Base-by-base conservation (phyloP, 192 early-diverging fungal genomes). In the Phycomyces nitens region DNA sequence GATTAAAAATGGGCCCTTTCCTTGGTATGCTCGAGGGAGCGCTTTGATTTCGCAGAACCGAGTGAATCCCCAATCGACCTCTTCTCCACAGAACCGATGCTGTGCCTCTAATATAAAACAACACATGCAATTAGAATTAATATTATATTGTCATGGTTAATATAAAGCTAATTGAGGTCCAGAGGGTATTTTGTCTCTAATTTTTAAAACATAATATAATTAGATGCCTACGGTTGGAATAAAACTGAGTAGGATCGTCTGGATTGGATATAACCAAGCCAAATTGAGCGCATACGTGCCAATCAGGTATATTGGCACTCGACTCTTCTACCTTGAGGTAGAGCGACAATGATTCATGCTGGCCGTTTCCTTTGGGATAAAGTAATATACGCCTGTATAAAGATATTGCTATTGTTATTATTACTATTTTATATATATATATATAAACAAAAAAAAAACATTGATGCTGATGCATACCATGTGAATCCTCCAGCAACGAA, bases 41-140 rank as follows among this genome's bases (percentile, higher is more conserved):
- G 64, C 65, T n/a, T 80, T 73, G 15, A 86, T 63, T 29, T 89
- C 82, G 23, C 86, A 72, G 55, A 94, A 88, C 22, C 78, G 78
- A 41, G 89, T 94, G 74, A 97, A 99, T 0, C 97, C 97, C 97
- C 97, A 99, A 74, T 99, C 97, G 1, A 85, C 70, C 68, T 94
- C 93, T 14, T 88, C 82, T 9, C 80, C 74, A 53, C 75, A 86
- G 71, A 92, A 98, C 49, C 97, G 82, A 76, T 99, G 95, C 34
- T 88, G 77, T 6, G 93, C 85, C 64, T 55, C 74, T 82, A 58
- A 40, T 51, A 22, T 39, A 44, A 56, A 59, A 29, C 27, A 22
- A 47, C 29, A 34, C n/a, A n/a, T n/a, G n/a, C n/a, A n/a, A 58
- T 39, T 58, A 39, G 21, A 1, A 49, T 49, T 20, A 18, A 11